Base-by-base conservation (phyloP, 2,329 filamentous ascomycete genomes). In the Trematosphaeria pertusa region DNA sequence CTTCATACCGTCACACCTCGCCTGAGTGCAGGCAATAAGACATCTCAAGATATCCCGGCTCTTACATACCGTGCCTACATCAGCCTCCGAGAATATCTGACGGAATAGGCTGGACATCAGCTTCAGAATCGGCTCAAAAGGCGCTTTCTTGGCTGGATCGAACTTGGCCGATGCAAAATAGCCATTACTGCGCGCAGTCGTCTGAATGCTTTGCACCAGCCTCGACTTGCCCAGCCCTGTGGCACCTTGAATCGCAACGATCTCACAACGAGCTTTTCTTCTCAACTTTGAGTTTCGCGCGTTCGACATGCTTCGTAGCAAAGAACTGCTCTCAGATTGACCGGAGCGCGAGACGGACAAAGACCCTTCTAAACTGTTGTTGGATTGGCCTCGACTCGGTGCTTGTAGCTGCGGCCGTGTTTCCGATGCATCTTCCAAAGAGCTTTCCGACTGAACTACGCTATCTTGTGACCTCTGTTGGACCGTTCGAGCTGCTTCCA, bases 51-150 rank as follows among this genome's bases (percentile, higher is more conserved):
- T n/a, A 11, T 15, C 5, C 12, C 9, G 26, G 14, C 11, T 10
- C n/a, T 37, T 15, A 41, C 37, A 18, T 41, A 33, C 37, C 1
- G 82, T 84, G 8, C 73, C 77, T 12, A 87, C 80, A 64, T 87
- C 82, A 26, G 80, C 78, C 60, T 87, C 84, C 1, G 82, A 85
- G 58, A 86, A 87, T 5, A 86, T 85, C 52, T 87, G 84, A 19
- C 83, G 78, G 46, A 87, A 81, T 14, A 86, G 69, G 28, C 81
- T 83, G 5, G 80, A 81, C 71, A 87, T 76, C n/a, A 84, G 73
- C 50, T 78, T 79, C 14, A 85, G 72, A 28, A 86, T 77, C 0
- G 84, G 81, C 44, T 86, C 84, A 52, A 85, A 87, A 0, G 84
- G 84, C 4, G 81, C 76, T 43, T 78, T 78, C 54, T 80, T 79